phyloP scores from a whole-genome alignment of 176 grass and related monocot species.

The Raddia guianensis region DNA sequence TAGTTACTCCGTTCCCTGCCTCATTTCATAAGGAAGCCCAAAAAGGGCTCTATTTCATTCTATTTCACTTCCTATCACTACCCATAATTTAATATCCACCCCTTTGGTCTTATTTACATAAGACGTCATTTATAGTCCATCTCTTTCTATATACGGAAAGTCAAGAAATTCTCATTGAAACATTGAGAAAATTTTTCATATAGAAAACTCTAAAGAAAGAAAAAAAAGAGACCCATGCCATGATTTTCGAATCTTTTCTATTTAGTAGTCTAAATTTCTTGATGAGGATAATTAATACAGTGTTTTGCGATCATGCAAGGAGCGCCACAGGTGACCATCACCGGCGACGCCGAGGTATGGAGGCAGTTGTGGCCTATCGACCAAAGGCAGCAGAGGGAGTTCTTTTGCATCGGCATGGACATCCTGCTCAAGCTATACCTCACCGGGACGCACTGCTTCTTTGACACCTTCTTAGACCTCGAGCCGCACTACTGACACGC shows the following conservation, averaged over 20 bases:
- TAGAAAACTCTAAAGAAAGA: no score
- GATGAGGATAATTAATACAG: no score
- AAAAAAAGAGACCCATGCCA: no score
- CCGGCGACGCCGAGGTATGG: conserved; percentile 72
- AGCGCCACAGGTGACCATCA: not conserved
- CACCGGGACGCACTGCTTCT: conserved; percentile 70
- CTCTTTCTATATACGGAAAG: no score
- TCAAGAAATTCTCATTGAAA: no score
- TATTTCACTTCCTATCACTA: not conserved
- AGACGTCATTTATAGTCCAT: no score
- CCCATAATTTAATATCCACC: not conserved
- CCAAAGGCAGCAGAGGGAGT: conserved; percentile 79
- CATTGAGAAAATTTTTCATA: no score
- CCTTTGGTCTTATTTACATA: not conserved
- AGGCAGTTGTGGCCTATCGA: conserved; percentile 83
- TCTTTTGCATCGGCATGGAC: conserved; percentile 99
- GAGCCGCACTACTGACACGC: conserved; percentile 94
- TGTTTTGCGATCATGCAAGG: no score
- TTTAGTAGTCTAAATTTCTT: no score
- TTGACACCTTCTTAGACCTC: conserved; percentile 90
- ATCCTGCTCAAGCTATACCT: conserved; percentile 95
- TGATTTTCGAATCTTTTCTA: no score
- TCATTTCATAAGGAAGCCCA: no score
- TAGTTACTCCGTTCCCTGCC: no score
- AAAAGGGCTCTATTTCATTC: not conserved